phyloP scores from a whole-genome alignment of 306 rosid genomes.

The Luffa aegyptiaca region DNA sequence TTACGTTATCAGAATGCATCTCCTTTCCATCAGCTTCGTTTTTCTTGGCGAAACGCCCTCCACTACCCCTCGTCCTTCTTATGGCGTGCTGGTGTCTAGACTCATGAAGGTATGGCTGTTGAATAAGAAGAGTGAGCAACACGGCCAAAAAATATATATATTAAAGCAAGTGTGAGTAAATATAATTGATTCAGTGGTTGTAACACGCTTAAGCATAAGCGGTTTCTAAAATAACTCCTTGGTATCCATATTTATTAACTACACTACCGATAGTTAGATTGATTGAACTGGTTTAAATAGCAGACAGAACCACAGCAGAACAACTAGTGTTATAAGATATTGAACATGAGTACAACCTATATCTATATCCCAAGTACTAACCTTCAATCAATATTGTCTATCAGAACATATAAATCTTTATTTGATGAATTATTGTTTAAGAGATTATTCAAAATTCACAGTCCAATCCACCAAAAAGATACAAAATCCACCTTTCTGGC shows the following conservation, averaged over 20 bases:
- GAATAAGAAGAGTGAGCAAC: slow-evolving; percentile 6
- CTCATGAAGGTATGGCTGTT: slow-evolving; percentile 93
- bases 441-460: background rate
- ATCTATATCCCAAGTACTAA: background rate
- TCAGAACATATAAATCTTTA: background rate
- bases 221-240: background rate
- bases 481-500: slow-evolving; percentile 58
- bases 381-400: background rate
- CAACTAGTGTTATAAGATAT: background rate
- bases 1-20: slow-evolving; percentile 34
- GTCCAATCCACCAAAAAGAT: background rate
- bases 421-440: background rate
- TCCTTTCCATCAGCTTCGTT: slow-evolving; percentile 25
- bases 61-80: slow-evolving; percentile 79
- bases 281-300: background rate
- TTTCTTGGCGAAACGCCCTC: slow-evolving; percentile 96
- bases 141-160: background rate
- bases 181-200: background rate
- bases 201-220: background rate
- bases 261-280: background rate
- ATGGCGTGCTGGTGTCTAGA: slow-evolving; percentile 96
- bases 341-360: background rate
- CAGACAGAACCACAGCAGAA: background rate
- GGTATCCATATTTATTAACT: background rate
- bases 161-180: background rate